phyloP scores from a whole-genome alignment of 768 basidiomycete genomes.

The Tylopilus plumbeoviolaceoides region DNA sequence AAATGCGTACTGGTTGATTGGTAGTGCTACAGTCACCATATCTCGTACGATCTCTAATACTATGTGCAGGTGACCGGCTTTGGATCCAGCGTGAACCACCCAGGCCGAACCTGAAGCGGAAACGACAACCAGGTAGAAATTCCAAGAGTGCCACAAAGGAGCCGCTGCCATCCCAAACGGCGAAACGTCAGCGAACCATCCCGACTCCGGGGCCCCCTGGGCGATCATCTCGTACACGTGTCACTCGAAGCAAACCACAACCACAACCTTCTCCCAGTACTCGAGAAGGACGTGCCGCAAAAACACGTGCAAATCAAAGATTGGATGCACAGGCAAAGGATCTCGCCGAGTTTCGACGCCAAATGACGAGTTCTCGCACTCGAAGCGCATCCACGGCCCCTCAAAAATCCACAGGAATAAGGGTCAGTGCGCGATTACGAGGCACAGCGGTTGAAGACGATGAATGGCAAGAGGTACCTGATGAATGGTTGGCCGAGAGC shows the following conservation, averaged over 20 bases:
- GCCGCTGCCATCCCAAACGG: slow-evolving; percentile 9
- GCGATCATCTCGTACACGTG: slow-evolving; percentile 7
- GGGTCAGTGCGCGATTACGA: slow-evolving; percentile 63
- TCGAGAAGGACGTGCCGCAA: slow-evolving; percentile 59
- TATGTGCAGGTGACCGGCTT: slow-evolving; percentile 63
- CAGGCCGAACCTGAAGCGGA: slow-evolving; percentile 41
- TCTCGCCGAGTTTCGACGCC: slow-evolving; percentile 57
- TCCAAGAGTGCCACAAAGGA: slow-evolving; percentile 18
- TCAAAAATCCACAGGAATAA: slow-evolving; percentile 47
- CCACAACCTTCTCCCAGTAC: slow-evolving; percentile 26
- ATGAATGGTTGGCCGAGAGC: slow-evolving; percentile 53
- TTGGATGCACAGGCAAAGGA: slow-evolving; percentile 67
- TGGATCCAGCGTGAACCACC: slow-evolving; percentile 80
- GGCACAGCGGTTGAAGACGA: slow-evolving; percentile 49
- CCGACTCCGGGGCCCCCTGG: neutral
- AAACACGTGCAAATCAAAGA: slow-evolving; percentile 65
- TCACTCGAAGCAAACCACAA: slow-evolving; percentile 15
- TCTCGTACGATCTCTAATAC: slow-evolving; percentile 1
- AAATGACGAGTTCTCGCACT: slow-evolving; percentile 25
- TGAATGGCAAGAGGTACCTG: slow-evolving; percentile 77
- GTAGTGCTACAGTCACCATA: slow-evolving; percentile 41
- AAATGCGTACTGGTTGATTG: slow-evolving; percentile 85
- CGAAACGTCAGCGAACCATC: slow-evolving; percentile 28
- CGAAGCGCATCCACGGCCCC: slow-evolving; percentile 14
- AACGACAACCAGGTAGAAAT: slow-evolving; percentile 33